A percentile compares a stretch with the other conserved stretches of the same genome.
phyloP scores from a whole-genome alignment of 176 grass and related monocot species.

The Zoysia japonica region DNA sequence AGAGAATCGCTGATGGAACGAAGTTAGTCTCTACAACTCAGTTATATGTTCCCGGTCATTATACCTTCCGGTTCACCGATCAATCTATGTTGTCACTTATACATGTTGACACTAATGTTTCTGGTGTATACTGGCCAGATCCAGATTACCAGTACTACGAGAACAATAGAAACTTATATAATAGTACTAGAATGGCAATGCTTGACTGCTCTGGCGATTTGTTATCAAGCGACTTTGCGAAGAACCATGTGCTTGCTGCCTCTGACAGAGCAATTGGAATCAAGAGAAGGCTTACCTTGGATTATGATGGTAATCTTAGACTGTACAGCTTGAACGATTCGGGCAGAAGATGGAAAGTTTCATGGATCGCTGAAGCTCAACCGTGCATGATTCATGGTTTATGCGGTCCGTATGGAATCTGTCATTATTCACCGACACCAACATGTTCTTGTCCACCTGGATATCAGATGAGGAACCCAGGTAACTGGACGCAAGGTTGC shows the following conservation, averaged over 20 bases:
- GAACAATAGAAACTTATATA: conserved; percentile 44
- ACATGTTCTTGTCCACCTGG: conserved; percentile 50
- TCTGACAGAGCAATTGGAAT: conserved; percentile 31
- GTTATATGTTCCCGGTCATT: conserved; percentile 32
- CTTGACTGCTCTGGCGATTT: conserved; percentile 9
- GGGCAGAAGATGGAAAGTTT: conserved; percentile 19
- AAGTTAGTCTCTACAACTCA: conserved; percentile 40
- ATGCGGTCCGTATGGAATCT: conserved; percentile 45
- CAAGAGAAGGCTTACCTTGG: conserved; percentile 43
- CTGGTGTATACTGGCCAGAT: conserved; percentile 54
- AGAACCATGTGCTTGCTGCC: conserved; percentile 2
- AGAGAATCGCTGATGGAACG: conserved; percentile 24
- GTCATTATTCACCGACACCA: conserved; percentile 41
- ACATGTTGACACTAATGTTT: conserved; percentile 39
- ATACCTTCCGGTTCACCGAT: conserved; percentile 44
- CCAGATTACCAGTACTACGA: conserved; percentile 52
- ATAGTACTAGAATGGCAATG: conserved; percentile 37
- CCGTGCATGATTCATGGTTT: conserved; percentile 46
- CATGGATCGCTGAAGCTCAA: conserved; percentile 42
- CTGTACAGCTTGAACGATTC: conserved; percentile 41
- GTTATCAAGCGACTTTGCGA: conserved; percentile 23
- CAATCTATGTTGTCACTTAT: conserved; percentile 44
- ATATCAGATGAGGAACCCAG: conserved; percentile 37
- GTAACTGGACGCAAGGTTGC: conserved; percentile 51
- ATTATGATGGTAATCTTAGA: conserved; percentile 44